Evolutionary conservation across 257 asterid genomes (phyloP), one percentile per base, ranked within the genome.

Genomic region (Hygrophila difformis): DNA sequence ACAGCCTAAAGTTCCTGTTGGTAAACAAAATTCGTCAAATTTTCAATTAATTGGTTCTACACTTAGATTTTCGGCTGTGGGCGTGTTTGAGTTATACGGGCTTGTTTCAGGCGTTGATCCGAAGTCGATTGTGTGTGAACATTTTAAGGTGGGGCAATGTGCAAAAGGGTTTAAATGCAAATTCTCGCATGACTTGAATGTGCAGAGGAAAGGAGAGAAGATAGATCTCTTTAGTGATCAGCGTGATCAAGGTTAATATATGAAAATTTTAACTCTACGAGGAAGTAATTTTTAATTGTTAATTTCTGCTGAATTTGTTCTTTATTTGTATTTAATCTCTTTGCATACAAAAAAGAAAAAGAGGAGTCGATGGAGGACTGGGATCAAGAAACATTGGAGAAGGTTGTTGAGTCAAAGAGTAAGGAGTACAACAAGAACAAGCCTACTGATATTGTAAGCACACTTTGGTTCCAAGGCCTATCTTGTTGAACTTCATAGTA

Each of bases 181-280:
- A 68, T 89, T 77, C 72, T 89, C 96, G 1, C 98, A 82, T 18
- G 98, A 89, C 67, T 56, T 89, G 82, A 89, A 85, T 67, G 74
- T 85, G 51, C 96, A 85, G 63, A 74, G 98, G 77, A 89, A 89
- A 65, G 96, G 93, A 47, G 94, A 79, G 79, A 89, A 89, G 86
- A 82, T 89, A 11, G 93, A 82, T 47, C 76, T 89, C 58, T 89
- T 73, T 48, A 89, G 93, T 40, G 98, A 89, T 77, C 65, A 76
- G 75, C 76, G 76, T 11, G 76, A 70, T 47, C 39, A 64, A n/a
- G 76, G 76, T 70, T 52, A 57, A 63, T 63, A 21, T 24, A 64
- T 58, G 21, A 19, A 40, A 5, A 26, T 11, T 46, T 26, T 49
- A 60, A 44, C 4, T 48, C 19, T 42, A 8, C 36, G 35, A 1